Conservation (phyloP, 1,139 yeast genomes). For the Saccharomyces hybrid region DNA sequence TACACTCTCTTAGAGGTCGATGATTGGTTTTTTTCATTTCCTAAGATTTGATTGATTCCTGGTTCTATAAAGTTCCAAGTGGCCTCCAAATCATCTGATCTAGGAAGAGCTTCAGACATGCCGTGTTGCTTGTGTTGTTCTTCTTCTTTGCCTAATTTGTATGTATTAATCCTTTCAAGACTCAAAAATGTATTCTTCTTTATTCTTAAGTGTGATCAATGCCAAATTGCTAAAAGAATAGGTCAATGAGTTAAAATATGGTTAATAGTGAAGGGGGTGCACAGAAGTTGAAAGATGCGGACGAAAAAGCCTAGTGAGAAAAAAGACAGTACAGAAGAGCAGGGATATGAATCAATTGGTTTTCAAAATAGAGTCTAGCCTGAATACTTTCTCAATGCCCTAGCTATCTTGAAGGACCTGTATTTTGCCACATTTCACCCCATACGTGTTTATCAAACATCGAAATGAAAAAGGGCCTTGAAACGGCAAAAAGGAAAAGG, state of each 20-base stretch:
- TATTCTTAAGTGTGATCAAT: neutral
- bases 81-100: no score
- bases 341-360: neutral
- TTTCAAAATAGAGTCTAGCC: neutral
- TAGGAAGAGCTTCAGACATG: no score
- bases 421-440: neutral
- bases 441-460: neutral
- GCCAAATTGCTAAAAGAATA: neutral
- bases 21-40: no score
- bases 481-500: neutral
- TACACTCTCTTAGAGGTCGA: no score
- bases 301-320: neutral
- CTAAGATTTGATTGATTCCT: no score
- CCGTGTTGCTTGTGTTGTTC: no score
- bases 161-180: neutral
- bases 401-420: neutral
- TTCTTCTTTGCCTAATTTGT: neutral
- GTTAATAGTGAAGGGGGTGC: neutral
- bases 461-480: neutral
- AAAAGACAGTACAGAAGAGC: neutral
- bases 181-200: neutral
- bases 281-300: neutral
- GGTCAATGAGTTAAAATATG: neutral
- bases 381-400: neutral
- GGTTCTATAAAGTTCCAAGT: no score